Evolutionary conservation across 192 early-diverging fungal species (phyloP), one percentile per base, ranked within the genome.

Genomic region (Tieghemiomyces parasiticus): DNA sequence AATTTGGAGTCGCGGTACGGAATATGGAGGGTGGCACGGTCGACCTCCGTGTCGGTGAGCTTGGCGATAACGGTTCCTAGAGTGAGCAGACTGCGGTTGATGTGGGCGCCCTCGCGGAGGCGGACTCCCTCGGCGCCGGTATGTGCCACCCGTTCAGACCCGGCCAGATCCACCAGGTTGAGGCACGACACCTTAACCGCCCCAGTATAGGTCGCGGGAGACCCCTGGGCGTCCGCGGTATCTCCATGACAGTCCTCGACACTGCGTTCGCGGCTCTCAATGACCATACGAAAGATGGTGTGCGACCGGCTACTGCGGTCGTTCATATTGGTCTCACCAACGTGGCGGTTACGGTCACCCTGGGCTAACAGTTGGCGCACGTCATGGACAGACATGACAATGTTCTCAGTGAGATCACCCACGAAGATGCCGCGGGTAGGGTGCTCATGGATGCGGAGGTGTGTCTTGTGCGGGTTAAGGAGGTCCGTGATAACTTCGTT

Each of bases 1-100:
- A 99, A 67, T 61, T 97, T 97, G 0, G 93, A 97, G 65, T 99
- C 95, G 34, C 95, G 87, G 70, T 88, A 99, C 0, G 95, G 95
- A 54, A 99, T 89, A 70, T 97, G 94, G 2, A 49, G 44, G n/a
- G n/a, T 31, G 59, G 44, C 3, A 12, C 45, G 45, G 44, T 77
- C 75, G 29, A 76, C 76, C 14, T 64, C 71, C 25, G 72, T 74
- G 46, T 90, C 88, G 1, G 95, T 91, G 24, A 98, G 64, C 59
- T 90, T 88, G 0, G 81, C 82, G 67, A 98, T 98, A 46, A 98
- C 95, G 0, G 86, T 93, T 46, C 90, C 93, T 3, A 97, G 77
- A 10, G 95, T 83, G 54, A 95, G 68, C 30, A 98, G 71, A 16
- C 82, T 84, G 60, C 89, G 90, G 75, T 99, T 99, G 63, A 99